Percentiles rank a stretch among this genome's conserved stretches.
phyloP scores from a whole-genome alignment of 1,284 basidiomycete species.

The Jaminaea rosea region DNA sequence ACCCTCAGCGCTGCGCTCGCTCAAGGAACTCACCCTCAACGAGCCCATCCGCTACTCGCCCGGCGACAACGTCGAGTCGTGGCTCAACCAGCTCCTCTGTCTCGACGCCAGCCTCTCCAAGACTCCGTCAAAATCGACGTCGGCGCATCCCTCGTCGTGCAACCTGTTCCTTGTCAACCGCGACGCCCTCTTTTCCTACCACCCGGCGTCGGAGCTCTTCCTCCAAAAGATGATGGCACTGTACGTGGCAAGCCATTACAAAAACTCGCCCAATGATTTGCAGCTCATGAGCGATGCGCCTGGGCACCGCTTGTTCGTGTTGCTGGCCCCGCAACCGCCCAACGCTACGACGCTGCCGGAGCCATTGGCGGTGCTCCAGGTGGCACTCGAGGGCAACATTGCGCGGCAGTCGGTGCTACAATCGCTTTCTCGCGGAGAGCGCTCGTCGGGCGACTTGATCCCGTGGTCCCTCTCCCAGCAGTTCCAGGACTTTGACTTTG shows the following conservation, averaged over 20 bases:
- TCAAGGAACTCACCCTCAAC: slow-evolving; percentile 89
- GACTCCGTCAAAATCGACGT: slow-evolving; percentile 57
- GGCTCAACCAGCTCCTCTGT: slow-evolving; percentile 85
- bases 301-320: slow-evolving; percentile 89
- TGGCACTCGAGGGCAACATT: slow-evolving; percentile 91
- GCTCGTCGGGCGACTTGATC: slow-evolving; percentile 91
- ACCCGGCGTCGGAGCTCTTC: slow-evolving; percentile 92
- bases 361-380: slow-evolving; percentile 78
- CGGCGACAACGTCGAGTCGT: slow-evolving; percentile 84
- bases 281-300: slow-evolving; percentile 95
- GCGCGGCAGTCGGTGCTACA: slow-evolving; percentile 78
- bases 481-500: slow-evolving; percentile 94
- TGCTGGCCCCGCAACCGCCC: slow-evolving; percentile 60
- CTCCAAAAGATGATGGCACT: slow-evolving; percentile 96
- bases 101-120: slow-evolving; percentile 75
- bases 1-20: slow-evolving; percentile 52
- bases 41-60: slow-evolving; percentile 87
- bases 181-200: slow-evolving; percentile 93
- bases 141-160: slow-evolving; percentile 73
- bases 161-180: slow-evolving; percentile 91
- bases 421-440: slow-evolving; percentile 65
- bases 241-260: slow-evolving; percentile 96
- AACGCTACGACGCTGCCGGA: slow-evolving; percentile 27
- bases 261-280: slow-evolving; percentile 96
- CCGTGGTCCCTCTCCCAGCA: slow-evolving; percentile 94